Evolutionary conservation across 2,329 filamentous ascomycete genomes (phyloP), one percentile per base, ranked within the genome.

Genomic region (Penicillium sp.): DNA sequence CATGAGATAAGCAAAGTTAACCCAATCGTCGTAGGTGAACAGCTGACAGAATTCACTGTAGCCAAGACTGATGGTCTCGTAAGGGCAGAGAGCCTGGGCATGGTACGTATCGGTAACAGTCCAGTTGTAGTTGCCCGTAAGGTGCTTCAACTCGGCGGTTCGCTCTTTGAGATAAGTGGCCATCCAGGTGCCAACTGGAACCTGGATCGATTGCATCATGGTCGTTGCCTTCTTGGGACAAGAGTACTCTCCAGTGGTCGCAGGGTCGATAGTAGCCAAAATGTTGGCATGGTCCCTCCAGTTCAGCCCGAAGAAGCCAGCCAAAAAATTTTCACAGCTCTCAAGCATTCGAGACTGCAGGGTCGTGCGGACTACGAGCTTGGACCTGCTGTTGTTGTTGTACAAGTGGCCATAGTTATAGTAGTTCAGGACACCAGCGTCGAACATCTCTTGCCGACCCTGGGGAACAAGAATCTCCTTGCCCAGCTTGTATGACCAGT

Each of bases 331-430:
- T 73, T 92, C 89, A 3, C 89, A 89, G 41, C 84, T 88, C 72
- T 92, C 88, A 22, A 89, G 79, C 90, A 92, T 92, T 25, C 90
- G 86, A 70, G 90, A 86, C 71, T 92, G 88, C 1, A 89, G 90
- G 0, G 89, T 91, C 1, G 89, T 91, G 31, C 90, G 83, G 15
- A 86, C 88, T 58, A 92, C 84, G 60, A 92, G 86, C 76, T 90
- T 92, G 74, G 82, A 88, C 57, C 85, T 83, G 25, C 25, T 28
- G 5, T 17, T 22, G 31, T 89, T 86, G 66, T 91, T 88, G 68
- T 91, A 91, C 22, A 92, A 77, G 61, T 85, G 82, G 6, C 84
- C 86, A 68, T 91, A 91, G 77, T 88, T 86, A 74, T 91, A 92
- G 65, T 87, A 87, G 71, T 91, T 89, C 49, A 90, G 72, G 1